Base-by-base conservation (phyloP, 345 rosid genomes). In the Sonneratia caseolaris region DNA sequence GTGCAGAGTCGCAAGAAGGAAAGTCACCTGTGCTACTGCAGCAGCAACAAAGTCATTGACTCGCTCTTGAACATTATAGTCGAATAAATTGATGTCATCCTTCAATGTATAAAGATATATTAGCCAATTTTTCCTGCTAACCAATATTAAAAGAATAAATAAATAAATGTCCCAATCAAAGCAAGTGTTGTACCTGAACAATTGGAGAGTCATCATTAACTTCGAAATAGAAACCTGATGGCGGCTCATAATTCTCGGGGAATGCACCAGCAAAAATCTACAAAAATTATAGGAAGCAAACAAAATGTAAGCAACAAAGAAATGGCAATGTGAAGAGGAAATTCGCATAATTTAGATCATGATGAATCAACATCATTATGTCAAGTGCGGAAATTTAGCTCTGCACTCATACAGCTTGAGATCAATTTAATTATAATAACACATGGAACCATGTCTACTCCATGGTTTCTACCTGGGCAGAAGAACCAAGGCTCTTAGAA, bases 231-330 rank as follows among this genome's bases (percentile, higher is more conserved):
- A 95, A 95, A 72, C 83, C 97, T 61, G 96, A 79, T 14, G 99
- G 97, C 71, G 97, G 98, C 72, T 95, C 99, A 70, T 95, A 95
- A 77, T 92, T 82, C 72, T 82, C 47, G 24, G 99, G 99, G 73
- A 95, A 95, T 66, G 97, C 97, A 79, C 97, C 96, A 37, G 99
- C 90, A 86, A 92, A 95, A 70, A 95, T 95, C 97, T 95, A 81
- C 71, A 75, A 66, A 57, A 75, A 45, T 47, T 49, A 40, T 65
- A 72, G 64, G 27, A 57, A 75, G 72, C 66, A 75, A 72, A 68
- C 49, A 64, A 42, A n/a, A 15, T 49, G 67, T 64, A 35, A 36
- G 64, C 15, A 38, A 64, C 49, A 19, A 36, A 74, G 53, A 38
- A 35, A 37, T 14, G 15, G 36, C 55, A 19, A 57, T 19, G 43